Conservation (phyloP, 495 filamentous ascomycete genomes). For the Poronia punctata region DNA sequence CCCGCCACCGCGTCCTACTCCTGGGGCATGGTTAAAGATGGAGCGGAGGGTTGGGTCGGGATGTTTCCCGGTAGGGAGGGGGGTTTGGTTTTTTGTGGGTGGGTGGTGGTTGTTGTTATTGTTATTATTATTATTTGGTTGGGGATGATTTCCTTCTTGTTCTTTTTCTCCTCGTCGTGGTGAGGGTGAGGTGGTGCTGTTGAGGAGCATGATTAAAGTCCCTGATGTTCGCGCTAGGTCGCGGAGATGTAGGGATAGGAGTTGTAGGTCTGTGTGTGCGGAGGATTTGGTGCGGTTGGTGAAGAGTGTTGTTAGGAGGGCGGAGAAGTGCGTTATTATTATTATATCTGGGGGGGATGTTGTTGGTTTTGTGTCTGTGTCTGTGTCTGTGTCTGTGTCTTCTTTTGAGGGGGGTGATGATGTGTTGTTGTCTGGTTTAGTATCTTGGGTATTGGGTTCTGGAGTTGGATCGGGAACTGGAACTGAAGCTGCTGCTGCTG, state of each 20-base stretch:
- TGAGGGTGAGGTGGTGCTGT: conserved; percentile 24
- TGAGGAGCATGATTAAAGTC: conserved; percentile 37
- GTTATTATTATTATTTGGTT: background rate
- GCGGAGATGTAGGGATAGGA: conserved; percentile 28
- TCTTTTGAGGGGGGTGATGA: background rate
- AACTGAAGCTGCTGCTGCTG: background rate
- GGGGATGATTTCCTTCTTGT: too few species aligned
- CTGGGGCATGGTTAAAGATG: conserved; percentile 23
- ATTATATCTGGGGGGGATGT: conserved; percentile 28
- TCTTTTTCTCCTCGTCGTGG: too few species aligned
- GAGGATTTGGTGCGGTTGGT: conserved; percentile 25
- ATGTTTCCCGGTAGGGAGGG: background rate
- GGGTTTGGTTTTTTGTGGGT: background rate
- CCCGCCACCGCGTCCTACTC: too few species aligned
- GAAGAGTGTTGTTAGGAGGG: conserved; percentile 37
- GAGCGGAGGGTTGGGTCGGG: conserved; percentile 29
- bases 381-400: background rate
- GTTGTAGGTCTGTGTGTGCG: conserved; percentile 28
- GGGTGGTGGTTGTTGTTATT: background rate
- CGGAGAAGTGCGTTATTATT: conserved; percentile 34
- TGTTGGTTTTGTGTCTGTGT: background rate
- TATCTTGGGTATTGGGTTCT: background rate
- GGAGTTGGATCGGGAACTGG: background rate
- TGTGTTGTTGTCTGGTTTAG: background rate
- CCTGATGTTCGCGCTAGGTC: conserved; percentile 19